Conservation (phyloP, 192 early-diverging fungal genomes). For the Linderina pennispora region DNA sequence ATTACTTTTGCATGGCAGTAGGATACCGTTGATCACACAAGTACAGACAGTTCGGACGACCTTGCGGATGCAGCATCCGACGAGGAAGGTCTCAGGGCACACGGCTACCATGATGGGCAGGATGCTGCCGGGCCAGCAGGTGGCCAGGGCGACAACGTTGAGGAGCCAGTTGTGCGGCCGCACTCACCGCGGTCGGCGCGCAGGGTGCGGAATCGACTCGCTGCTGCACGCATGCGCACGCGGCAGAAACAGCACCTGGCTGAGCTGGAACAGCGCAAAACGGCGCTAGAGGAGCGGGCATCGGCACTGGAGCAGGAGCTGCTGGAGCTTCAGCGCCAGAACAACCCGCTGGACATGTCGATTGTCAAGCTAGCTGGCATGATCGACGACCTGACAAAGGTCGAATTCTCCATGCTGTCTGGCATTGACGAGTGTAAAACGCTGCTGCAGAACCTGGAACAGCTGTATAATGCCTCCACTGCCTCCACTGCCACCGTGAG, state of each 20-base stretch:
- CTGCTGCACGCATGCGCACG: slow-evolving; percentile 37
- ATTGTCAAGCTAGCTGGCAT: slow-evolving; percentile 28
- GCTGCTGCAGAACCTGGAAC: slow-evolving; percentile 22
- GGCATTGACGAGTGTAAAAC: slow-evolving; percentile 39
- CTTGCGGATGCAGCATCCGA: no score
- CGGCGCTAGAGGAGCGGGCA: slow-evolving; percentile 17
- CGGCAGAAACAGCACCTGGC: slow-evolving; percentile 41
- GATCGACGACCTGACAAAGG: slow-evolving; percentile 32
- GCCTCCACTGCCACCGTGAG: no score
- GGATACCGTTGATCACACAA: no score
- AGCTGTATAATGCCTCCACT: slow-evolving; percentile 7
- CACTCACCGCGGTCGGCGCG: slow-evolving; percentile 31
- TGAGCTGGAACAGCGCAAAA: slow-evolving; percentile 33
- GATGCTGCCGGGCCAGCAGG: neutral
- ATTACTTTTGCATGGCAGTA: no score
- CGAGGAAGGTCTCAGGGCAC: no score
- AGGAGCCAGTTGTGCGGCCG: neutral
- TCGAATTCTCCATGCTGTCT: slow-evolving; percentile 30
- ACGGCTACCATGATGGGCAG: neutral
- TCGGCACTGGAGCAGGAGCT: slow-evolving; percentile 27
- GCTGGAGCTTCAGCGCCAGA: slow-evolving; percentile 17
- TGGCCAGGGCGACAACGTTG: neutral
- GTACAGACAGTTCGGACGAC: no score
- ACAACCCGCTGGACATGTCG: slow-evolving; percentile 19
- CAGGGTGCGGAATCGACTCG: slow-evolving; percentile 26